These are phyloP conservation scores for Tetradesmus obliquus DNA, from an alignment of 139 green algal species.

Conservation along the genomic window DNA sequence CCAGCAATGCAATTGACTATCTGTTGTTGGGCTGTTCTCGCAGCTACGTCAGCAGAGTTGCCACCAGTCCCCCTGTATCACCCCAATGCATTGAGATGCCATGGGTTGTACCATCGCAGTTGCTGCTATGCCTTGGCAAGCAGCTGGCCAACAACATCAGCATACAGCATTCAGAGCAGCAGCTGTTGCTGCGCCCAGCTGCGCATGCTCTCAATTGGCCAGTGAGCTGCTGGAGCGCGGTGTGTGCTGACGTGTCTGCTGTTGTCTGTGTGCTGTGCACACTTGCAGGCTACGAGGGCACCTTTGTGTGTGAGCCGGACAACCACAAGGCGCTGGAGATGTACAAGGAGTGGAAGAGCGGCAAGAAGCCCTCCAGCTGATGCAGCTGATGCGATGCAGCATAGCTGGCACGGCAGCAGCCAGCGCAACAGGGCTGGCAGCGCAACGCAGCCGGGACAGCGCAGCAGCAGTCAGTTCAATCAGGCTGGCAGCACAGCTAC, in stretches of 20 bases:
- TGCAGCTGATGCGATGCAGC: neutral
- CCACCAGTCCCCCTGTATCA: no score
- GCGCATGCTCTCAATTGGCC: neutral
- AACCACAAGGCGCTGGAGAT: slow-evolving; percentile 49
- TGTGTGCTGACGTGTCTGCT: neutral
- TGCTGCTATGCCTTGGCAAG: no score
- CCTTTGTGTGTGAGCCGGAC: slow-evolving; percentile 50
- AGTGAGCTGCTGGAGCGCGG: neutral
- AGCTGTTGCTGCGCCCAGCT: neutral
- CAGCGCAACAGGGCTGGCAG: neutral
- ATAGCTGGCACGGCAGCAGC: neutral
- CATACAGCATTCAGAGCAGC: neutral
- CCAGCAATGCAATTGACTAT: no score
- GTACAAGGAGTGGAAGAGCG: slow-evolving; percentile 49
- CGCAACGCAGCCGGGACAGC: neutral
- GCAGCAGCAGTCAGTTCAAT: neutral
- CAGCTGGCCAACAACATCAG: no score
- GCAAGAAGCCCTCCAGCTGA: slow-evolving; percentile 14
- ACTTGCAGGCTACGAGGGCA: slow-evolving; percentile 43
- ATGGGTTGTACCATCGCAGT: no score
- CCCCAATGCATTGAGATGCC: no score
- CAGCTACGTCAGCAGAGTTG: no score
- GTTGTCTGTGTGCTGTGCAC: neutral
- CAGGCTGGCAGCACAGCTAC: neutral
- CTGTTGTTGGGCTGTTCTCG: no score